Evolutionary conservation across 2,329 filamentous ascomycete genomes (phyloP), one percentile per base, ranked within the genome.

Genomic region (Pseudogymnoascus sp.): DNA sequence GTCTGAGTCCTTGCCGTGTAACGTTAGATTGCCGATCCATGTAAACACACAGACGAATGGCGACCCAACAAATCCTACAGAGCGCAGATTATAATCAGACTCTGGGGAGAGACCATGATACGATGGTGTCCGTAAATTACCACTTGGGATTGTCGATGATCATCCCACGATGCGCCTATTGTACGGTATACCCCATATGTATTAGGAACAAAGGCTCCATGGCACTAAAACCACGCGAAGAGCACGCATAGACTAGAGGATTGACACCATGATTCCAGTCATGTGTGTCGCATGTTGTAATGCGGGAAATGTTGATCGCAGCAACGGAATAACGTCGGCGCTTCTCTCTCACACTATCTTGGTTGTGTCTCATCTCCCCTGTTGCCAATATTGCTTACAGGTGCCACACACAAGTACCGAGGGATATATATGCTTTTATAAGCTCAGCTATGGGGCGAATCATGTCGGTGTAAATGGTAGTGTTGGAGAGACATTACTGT

Each of bases 21-120:
- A 11, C 47, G 25, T 56, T 56, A 56, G 47, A 56, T 56, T 31
- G 47, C 25, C 47, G 47, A 56, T 56, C 47, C 47, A 53, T 56
- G 47, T 56, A 11, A 16, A 33, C 47, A 56, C n/a, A 11, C 14
- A 56, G 47, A 14, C 47, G 25, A 56, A 56, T 56, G 31, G n/a
- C n/a, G 10, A 31, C 47, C 5, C 47, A 33, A 11, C 47, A 11
- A 56, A 33, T 56, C 25, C 25, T 31, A 16, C n/a, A 4, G 25
- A 16, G 1, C 7, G 47, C 47, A 56, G 25, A 56, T 56, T 56
- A 18, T 56, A 53, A 31, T 53, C 47, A n/a, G 25, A 53, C 47
- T 7, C 2, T 31, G 47, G n/a, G 14, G 11, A 28, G 44, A 50
- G 38, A 47, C 40, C 14, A 50, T 31, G n/a, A n/a, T 12, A 28